A percentile compares a stretch with the other conserved stretches of the same genome.
phyloP scores from a whole-genome alignment of 2,329 filamentous ascomycete species.

The Cladosporium sp. region DNA sequence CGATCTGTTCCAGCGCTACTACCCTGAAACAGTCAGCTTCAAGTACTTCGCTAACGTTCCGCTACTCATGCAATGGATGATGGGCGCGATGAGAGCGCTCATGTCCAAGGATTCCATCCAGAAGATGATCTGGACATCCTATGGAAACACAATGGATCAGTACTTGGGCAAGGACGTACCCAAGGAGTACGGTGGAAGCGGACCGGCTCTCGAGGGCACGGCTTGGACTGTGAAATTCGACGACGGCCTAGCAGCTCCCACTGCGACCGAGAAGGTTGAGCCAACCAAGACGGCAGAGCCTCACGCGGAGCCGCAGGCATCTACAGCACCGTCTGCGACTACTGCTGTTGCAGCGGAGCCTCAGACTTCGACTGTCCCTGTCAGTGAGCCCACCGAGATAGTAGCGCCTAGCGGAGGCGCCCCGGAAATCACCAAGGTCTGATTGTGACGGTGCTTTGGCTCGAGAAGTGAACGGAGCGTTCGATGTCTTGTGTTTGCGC shows the following conservation, averaged over 20 bases:
- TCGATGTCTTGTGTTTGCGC: neutral
- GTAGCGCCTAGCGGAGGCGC: neutral
- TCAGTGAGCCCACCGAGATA: neutral
- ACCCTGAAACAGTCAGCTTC: constrained; percentile 82
- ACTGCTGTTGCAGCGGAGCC: neutral
- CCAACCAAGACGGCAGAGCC: constrained; percentile 4
- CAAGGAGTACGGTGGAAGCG: constrained; percentile 74
- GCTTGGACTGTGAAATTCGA: constrained; percentile 40
- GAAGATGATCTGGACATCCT: constrained; percentile 48
- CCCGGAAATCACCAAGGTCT: neutral
- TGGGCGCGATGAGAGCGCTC: constrained; percentile 44
- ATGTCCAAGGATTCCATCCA: constrained; percentile 45
- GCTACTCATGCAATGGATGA: constrained; percentile 77
- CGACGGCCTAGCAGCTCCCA: neutral
- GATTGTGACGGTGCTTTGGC: neutral
- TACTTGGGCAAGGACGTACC: constrained; percentile 67
- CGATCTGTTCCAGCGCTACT: constrained; percentile 71
- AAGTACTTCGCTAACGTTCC: constrained; percentile 98
- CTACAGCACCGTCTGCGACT: neutral
- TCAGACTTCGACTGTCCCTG: neutral
- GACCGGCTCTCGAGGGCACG: constrained; percentile 44
- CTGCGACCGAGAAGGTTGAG: neutral
- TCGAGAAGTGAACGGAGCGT: neutral
- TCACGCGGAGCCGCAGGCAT: neutral
- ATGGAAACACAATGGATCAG: constrained; percentile 62